Percentiles rank a stretch among this genome's conserved stretches.
phyloP scores from a whole-genome alignment of 108 stramenopile genomes.

The Mayamaea pseudoterrestris region DNA sequence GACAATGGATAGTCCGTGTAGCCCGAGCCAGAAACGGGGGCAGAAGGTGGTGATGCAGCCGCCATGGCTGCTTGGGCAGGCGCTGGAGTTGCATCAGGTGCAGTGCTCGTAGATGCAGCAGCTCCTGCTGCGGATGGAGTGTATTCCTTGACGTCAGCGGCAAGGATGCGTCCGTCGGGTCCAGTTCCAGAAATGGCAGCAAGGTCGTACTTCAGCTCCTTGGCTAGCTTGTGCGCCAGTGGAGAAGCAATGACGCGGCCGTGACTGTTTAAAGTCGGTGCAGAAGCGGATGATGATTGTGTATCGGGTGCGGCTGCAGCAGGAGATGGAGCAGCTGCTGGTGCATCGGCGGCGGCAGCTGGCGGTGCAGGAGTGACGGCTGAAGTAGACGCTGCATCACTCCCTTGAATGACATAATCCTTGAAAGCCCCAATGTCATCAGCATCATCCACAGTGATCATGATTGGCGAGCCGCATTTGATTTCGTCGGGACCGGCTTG shows the following conservation, averaged over 20 bases:
- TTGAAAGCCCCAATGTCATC: conserved; percentile 80
- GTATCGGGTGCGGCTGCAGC: conserved; percentile 14
- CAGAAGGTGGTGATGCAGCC: conserved; percentile 24
- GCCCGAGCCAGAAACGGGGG: conserved; percentile 22
- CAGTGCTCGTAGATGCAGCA: conserved; percentile 3
- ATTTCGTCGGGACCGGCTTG: conserved; percentile 67
- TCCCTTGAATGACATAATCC: conserved; percentile 52
- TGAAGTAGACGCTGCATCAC: conserved; percentile 14
- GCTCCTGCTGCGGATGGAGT: conserved; percentile 32
- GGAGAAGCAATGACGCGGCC: conserved; percentile 86
- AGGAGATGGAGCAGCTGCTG: conserved; percentile 15
- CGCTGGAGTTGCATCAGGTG: conserved; percentile 18
- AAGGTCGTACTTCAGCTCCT: conserved; percentile 72
- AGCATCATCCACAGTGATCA: conserved; percentile 78
- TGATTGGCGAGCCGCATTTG: conserved; percentile 75
- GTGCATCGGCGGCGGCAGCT: conserved; percentile 8
- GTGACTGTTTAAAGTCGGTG: conserved; percentile 26
- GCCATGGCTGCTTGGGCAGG: conserved; percentile 24
- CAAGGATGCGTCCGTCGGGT: conserved; percentile 90
- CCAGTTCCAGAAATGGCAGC: conserved; percentile 77
- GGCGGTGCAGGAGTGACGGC: conserved; percentile 28
- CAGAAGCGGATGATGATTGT: conserved; percentile 18
- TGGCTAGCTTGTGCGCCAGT: conserved; percentile 74
- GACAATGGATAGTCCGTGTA: conserved; percentile 39
- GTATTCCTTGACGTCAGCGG: conserved; percentile 86